Conservation (phyloP, 192 early-diverging fungal genomes). For the Coemansia sp. region DNA sequence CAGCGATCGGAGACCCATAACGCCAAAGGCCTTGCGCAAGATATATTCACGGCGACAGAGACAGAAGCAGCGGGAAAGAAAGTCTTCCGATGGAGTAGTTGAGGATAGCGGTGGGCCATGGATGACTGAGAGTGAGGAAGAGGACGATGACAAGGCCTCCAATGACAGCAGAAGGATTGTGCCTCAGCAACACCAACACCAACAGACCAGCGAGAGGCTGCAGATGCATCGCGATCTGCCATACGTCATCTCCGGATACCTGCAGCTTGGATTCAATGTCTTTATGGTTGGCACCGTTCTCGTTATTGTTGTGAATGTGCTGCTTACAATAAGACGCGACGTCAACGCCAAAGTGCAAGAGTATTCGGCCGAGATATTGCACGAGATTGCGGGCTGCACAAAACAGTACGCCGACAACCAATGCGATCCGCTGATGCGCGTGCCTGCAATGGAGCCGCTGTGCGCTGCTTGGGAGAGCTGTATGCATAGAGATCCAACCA, state of each 20-base stretch:
- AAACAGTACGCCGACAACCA: constrained; percentile 63
- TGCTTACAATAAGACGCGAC: constrained; percentile 72
- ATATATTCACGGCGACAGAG: constrained; percentile 16
- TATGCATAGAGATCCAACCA: constrained; percentile 62
- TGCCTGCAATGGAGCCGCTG: constrained; percentile 59
- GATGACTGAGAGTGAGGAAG: constrained; percentile 27
- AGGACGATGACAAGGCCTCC: neutral
- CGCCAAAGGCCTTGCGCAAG: constrained; percentile 35
- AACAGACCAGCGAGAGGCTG: constrained; percentile 19
- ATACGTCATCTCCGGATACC: constrained; percentile 59
- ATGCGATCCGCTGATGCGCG: constrained; percentile 59
- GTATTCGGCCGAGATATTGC: constrained; percentile 60
- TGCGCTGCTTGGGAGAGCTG: constrained; percentile 68
- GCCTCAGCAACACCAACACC: too few relatives aligned
- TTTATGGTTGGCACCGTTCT: constrained; percentile 61
- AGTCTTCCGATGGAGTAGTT: neutral
- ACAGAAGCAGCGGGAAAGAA: constrained; percentile 7
- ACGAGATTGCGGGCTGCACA: constrained; percentile 65
- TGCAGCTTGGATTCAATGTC: constrained; percentile 72
- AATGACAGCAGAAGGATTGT: constrained; percentile 13
- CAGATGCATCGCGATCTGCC: constrained; percentile 55
- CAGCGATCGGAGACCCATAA: constrained; percentile 27
- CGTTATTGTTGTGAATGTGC: constrained; percentile 67
- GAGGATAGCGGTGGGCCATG: constrained; percentile 20
- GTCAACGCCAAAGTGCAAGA: constrained; percentile 68